Evolutionary conservation across 306 rosid genomes (phyloP).

Genomic region (Quercus dentata): DNA sequence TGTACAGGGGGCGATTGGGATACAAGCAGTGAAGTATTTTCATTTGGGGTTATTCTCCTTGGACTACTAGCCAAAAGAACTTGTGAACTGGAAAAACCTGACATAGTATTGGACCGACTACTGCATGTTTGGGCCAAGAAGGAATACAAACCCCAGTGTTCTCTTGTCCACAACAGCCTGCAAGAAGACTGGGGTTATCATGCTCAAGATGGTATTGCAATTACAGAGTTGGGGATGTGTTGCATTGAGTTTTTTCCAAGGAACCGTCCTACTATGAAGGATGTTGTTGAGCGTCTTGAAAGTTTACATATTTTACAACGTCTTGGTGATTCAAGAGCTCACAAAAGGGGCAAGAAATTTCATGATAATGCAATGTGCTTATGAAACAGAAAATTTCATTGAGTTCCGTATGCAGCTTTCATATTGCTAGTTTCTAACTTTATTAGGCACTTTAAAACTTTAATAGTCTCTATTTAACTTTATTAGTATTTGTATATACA

Average conservation of each 20-base stretch:
- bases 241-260: conserved; percentile 40
- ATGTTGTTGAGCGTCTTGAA: conserved; percentile 16
- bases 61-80: conserved; percentile 48
- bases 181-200: conserved; percentile 53
- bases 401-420: background rate
- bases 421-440: background rate
- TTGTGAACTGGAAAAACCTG: conserved; percentile 8
- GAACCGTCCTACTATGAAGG: conserved; percentile 33
- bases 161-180: conserved; percentile 46
- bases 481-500: too few relatives aligned
- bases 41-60: conserved; percentile 52
- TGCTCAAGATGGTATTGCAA: conserved; percentile 40
- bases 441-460: background rate
- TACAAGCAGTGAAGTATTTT: conserved; percentile 45
- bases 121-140: conserved; percentile 62
- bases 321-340: conserved; percentile 23
- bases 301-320: conserved; percentile 20
- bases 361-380: background rate
- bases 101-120: conserved; percentile 15
- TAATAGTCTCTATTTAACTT: too few relatives aligned
- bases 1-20: conserved; percentile 39
- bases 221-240: conserved; percentile 48
- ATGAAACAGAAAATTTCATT: background rate
- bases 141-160: conserved; percentile 45
- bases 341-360: conserved; percentile 28